Percentiles rank a stretch among this genome's conserved stretches.
Evolutionary conservation across 192 early-diverging fungal species (phyloP).

Genomic region (Coemansia sp.): DNA sequence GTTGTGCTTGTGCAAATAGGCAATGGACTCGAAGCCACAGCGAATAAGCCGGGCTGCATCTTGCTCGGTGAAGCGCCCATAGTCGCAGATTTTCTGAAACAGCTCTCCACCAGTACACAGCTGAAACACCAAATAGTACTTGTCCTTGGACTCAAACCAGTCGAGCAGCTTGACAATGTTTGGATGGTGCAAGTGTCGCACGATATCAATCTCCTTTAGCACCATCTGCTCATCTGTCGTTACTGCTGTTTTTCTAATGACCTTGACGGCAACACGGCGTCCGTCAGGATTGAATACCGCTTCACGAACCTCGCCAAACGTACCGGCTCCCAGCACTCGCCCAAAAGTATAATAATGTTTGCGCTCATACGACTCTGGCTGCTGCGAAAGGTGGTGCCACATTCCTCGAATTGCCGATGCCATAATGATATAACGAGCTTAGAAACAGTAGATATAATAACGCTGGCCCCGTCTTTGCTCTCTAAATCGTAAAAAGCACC

Average conservation of each 20-base stretch:
- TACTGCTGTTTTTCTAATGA: slow-evolving; percentile 85
- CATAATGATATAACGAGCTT: slow-evolving; percentile 9
- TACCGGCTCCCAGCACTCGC: slow-evolving; percentile 62
- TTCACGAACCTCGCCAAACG: slow-evolving; percentile 71
- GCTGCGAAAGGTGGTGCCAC: slow-evolving; percentile 50
- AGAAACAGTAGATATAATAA: not conserved
- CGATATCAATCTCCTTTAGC: slow-evolving; percentile 84
- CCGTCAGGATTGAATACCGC: slow-evolving; percentile 68
- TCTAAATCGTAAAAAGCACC: not conserved
- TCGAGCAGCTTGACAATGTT: slow-evolving; percentile 82
- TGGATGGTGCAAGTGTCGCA: slow-evolving; percentile 78
- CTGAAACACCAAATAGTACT: slow-evolving; percentile 74
- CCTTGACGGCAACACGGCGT: slow-evolving; percentile 82
- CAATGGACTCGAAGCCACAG: slow-evolving; percentile 71
- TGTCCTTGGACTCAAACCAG: slow-evolving; percentile 70
- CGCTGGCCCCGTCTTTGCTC: too few relatives aligned
- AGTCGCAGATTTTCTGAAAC: slow-evolving; percentile 77
- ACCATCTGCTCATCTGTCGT: slow-evolving; percentile 85
- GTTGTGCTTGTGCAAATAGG: slow-evolving; percentile 81
- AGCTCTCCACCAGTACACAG: slow-evolving; percentile 85
- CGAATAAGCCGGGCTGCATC: slow-evolving; percentile 77
- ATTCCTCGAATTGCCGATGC: slow-evolving; percentile 49
- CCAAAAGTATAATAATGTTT: slow-evolving; percentile 69
- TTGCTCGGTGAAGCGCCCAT: slow-evolving; percentile 75
- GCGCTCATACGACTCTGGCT: slow-evolving; percentile 61